A percentile compares a stretch with the other conserved stretches of the same genome.
Conservation (phyloP, 352 stramenopile genomes). For the Phytophthora boehmeriae region DNA sequence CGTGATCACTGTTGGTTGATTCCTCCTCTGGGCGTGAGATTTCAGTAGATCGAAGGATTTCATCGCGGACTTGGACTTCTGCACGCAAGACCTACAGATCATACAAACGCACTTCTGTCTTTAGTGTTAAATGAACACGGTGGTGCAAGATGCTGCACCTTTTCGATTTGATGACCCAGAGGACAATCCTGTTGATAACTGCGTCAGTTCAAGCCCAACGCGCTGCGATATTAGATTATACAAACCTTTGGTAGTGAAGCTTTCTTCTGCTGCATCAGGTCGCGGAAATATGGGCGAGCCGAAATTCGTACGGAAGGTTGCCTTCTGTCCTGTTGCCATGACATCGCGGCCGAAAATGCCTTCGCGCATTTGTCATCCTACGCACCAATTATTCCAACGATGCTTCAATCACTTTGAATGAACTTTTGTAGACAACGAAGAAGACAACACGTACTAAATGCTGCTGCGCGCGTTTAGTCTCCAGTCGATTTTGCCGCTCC, state of each 20-base stretch:
- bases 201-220: not conserved
- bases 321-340: conserved; percentile 1
- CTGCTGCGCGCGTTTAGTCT: conserved; percentile 26
- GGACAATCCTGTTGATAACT: conserved; percentile 21
- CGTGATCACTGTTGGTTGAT: not conserved
- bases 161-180: conserved; percentile 40
- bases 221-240: not conserved
- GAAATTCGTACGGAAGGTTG: conserved; percentile 5
- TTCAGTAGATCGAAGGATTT: conserved; percentile 42
- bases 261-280: conserved; percentile 23
- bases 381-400: not conserved
- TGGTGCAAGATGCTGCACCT: too few species aligned
- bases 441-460: conserved; percentile 22
- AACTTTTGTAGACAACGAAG: not conserved
- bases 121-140: not conserved
- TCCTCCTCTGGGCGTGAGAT: not conserved
- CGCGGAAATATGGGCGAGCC: conserved; percentile 16
- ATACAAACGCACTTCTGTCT: not conserved
- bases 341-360: conserved; percentile 30
- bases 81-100: conserved; percentile 29
- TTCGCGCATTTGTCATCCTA: conserved; percentile 51
- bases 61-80: conserved; percentile 43
- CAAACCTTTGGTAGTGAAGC: conserved; percentile 27
- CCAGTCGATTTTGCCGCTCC: conserved; percentile 43
- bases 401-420: not conserved